Evolutionary conservation across 805 yeast species (phyloP), one percentile per base, ranked within the genome.

Genomic region (Cyberlindnera xishuangbannaensis): DNA sequence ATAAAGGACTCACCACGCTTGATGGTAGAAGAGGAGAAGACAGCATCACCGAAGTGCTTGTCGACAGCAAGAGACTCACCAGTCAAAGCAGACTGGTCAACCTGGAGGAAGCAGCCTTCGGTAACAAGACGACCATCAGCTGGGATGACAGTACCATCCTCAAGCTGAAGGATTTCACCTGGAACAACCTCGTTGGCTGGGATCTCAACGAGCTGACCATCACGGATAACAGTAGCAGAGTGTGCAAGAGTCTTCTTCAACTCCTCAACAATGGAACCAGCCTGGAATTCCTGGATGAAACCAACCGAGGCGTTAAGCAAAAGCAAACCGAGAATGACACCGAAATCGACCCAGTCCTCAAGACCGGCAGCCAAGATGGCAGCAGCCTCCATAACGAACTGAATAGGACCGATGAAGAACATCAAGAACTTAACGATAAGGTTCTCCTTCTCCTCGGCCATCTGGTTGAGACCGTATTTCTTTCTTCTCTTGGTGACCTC

Each of bases 261-360:
- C 65, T 87, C 96, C 39, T 86, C 95, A 51, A 87, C 96, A 73
- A 87, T 87, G 44, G 95, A 86, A 73, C 96, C 96, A 48, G 97
- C 97, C 70, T 87, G 95, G 82, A 69, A 88, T 69, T 87, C 97
- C 73, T 87, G 97, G 52, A 85, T 73, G 79, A 87, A 87, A 76
- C 97, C 97, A 63, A 87, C 96, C 55, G 69, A 67, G 47, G 96
- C 96, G 68, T 87, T 87, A 61, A 87, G 76, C 64, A 79, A 52
- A 54, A 87, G 72, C 53, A 87, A 69, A 67, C 82, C 96, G 65
- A 84, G 78, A 61, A 87, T 87, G 62, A 87, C 97, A 78, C 97
- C 96, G 73, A 87, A 87, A 76, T 87, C 96, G 59, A 87, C 95
- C 96, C 96, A 87, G 71, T 88, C 96, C 70, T 85, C 85, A 55